Conservation (phyloP, 441 rosid species). For the Gossypium davidsonii region DNA sequence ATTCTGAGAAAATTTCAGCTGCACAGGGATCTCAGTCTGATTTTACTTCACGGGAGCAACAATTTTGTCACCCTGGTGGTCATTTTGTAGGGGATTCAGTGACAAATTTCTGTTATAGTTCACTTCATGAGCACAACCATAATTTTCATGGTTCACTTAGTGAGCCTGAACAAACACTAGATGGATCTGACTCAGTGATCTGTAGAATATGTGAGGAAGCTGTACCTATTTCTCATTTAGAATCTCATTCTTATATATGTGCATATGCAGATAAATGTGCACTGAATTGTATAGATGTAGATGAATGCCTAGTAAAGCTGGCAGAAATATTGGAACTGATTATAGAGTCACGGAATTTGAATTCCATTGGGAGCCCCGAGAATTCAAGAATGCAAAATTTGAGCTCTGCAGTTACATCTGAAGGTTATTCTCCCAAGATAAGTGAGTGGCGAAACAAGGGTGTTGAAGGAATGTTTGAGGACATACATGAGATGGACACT, state of each 20-base stretch:
- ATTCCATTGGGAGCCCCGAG: constrained; percentile 54
- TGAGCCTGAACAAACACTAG: constrained; percentile 33
- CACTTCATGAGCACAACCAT: constrained; percentile 39
- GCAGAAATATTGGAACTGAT: constrained; percentile 77
- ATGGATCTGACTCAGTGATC: constrained; percentile 49
- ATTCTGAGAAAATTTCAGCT: constrained; percentile 27
- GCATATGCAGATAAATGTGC: constrained; percentile 88
- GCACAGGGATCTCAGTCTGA: constrained; percentile 28
- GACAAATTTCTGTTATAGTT: constrained; percentile 19
- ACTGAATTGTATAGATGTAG: constrained; percentile 54
- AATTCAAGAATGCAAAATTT: constrained; percentile 33
- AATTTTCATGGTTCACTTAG: constrained; percentile 20
- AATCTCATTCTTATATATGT: constrained; percentile 80
- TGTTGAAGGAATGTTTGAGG: constrained; percentile 86
- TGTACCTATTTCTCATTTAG: constrained; percentile 66
- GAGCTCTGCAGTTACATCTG: constrained; percentile 37
- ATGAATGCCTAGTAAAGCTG: constrained; percentile 64
- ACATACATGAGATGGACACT: constrained; percentile 88
- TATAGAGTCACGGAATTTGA: constrained; percentile 51
- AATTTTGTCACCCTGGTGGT: constrained; percentile 21
- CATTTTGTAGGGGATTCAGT: constrained; percentile 14
- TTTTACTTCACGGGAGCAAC: constrained; percentile 26
- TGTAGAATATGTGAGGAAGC: constrained; percentile 82
- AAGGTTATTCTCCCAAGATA: constrained; percentile 63
- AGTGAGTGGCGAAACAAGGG: constrained; percentile 81